Evolutionary conservation across 1,139 yeast genomes (phyloP).

Genomic region (Geotrichum macrosporum): DNA sequence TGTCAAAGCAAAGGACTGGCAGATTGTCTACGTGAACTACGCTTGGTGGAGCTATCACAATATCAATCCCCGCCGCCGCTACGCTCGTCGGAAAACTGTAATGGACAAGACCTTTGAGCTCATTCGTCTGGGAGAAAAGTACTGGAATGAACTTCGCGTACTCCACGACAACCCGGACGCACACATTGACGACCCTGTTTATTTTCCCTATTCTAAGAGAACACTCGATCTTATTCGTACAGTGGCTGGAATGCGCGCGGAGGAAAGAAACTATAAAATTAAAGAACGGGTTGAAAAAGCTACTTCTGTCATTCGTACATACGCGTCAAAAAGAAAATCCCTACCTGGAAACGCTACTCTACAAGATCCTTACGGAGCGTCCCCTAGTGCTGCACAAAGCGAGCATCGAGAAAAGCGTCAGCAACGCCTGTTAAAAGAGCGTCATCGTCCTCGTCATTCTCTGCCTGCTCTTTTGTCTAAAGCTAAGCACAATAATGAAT

Average conservation of each 20-base stretch:
- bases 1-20: background rate
- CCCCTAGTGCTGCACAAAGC: background rate
- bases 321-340: background rate
- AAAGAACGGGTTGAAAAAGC: background rate
- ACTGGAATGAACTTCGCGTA: background rate
- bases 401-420: conserved; percentile 2
- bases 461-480: background rate
- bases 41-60: conserved; percentile 11
- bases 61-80: conserved; percentile 7
- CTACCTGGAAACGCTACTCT: background rate
- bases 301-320: background rate
- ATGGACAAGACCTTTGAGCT: conserved; percentile 5
- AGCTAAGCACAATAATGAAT: background rate
- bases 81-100: conserved; percentile 1
- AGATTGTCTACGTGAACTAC: conserved; percentile 4
- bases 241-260: conserved; percentile 2
- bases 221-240: conserved; percentile 2
- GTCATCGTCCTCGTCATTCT: conserved; percentile 4
- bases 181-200: background rate
- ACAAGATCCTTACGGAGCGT: background rate
- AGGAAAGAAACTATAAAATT: background rate
- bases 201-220: conserved; percentile 4
- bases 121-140: background rate
- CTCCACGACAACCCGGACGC: conserved; percentile 1
- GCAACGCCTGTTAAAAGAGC: background rate